Conservation (phyloP, 345 rosid species). For the Eutrema japonicum region DNA sequence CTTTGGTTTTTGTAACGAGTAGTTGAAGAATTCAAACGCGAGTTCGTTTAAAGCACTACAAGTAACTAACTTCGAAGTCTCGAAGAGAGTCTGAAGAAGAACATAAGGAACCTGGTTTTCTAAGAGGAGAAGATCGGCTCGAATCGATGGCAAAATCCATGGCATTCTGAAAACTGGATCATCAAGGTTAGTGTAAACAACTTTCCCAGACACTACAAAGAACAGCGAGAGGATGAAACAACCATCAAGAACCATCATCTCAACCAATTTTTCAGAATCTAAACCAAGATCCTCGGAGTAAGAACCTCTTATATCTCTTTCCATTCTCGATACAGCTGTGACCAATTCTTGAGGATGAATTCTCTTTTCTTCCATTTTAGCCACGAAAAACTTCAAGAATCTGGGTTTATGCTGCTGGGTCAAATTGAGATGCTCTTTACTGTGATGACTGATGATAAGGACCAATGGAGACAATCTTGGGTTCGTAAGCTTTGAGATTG, state of each 20-base stretch:
- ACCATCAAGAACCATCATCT: slow-evolving; percentile 61
- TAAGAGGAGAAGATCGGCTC: slow-evolving; percentile 52
- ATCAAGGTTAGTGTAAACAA: slow-evolving; percentile 25
- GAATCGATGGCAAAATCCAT: slow-evolving; percentile 52
- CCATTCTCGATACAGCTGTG: slow-evolving; percentile 18
- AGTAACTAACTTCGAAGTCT: slow-evolving; percentile 15
- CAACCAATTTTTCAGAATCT: slow-evolving; percentile 28
- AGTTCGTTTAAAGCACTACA: slow-evolving; percentile 43
- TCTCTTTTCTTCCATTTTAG: slow-evolving; percentile 9
- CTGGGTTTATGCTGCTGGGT: slow-evolving; percentile 55
- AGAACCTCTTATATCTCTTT: slow-evolving; percentile 39
- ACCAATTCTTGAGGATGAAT: slow-evolving; percentile 20
- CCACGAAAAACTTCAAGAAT: slow-evolving; percentile 39
- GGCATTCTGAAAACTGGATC: slow-evolving; percentile 56
- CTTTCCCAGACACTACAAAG: slow-evolving; percentile 47
- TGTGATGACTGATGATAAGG: slow-evolving; percentile 55
- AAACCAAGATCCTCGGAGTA: slow-evolving; percentile 41
- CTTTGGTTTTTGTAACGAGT: slow-evolving; percentile 38
- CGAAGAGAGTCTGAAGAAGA: slow-evolving; percentile 49
- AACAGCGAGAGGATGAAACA: slow-evolving; percentile 62
- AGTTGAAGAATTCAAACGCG: slow-evolving; percentile 50
- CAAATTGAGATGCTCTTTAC: slow-evolving; percentile 43
- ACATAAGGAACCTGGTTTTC: slow-evolving; percentile 67
- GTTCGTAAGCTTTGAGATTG: slow-evolving; percentile 50
- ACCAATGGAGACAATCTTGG: slow-evolving; percentile 52